Conservation (phyloP, 208 protist genomes). For the Trypanosoma melophagium region DNA sequence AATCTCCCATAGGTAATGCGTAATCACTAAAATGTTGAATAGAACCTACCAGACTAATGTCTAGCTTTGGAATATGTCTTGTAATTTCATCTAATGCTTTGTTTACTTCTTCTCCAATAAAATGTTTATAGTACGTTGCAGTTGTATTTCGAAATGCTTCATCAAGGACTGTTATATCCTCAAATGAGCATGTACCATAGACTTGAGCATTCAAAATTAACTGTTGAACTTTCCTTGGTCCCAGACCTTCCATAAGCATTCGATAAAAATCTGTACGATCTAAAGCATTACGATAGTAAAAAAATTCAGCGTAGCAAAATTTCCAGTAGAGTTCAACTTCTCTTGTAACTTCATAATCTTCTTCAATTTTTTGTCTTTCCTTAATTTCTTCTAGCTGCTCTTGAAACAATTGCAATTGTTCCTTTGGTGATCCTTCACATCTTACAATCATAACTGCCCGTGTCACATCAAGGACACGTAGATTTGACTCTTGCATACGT, state of each 20-base stretch:
- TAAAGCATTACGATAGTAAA: slow-evolving; percentile 78
- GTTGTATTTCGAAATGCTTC: slow-evolving; percentile 47
- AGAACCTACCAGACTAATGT: slow-evolving; percentile 66
- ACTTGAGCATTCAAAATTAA: slow-evolving; percentile 41
- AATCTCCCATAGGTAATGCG: slow-evolving; percentile 45
- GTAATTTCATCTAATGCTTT: slow-evolving; percentile 65
- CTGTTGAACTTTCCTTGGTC: slow-evolving; percentile 45
- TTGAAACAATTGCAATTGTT: slow-evolving; percentile 57
- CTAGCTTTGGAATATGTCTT: slow-evolving; percentile 65
- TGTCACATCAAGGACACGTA: slow-evolving; percentile 75
- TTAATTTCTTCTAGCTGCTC: slow-evolving; percentile 60
- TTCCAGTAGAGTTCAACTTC: slow-evolving; percentile 83
- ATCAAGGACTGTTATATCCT: slow-evolving; percentile 72
- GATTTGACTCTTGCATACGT: slow-evolving; percentile 59
- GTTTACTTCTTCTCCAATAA: slow-evolving; percentile 39
- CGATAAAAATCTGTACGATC: slow-evolving; percentile 45
- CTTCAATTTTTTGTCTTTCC: slow-evolving; percentile 44
- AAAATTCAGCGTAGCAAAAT: slow-evolving; percentile 75
- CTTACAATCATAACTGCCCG: slow-evolving; percentile 62
- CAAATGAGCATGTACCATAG: slow-evolving; percentile 21
- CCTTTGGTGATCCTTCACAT: slow-evolving; percentile 37
- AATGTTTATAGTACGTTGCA: slow-evolving; percentile 37
- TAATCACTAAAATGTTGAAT: slow-evolving; percentile 76
- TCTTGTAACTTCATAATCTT: slow-evolving; percentile 51
- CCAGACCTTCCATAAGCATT: slow-evolving; percentile 59